Evolutionary conservation across 768 basidiomycete species (phyloP), one percentile per base, ranked within the genome.

Genomic region (Leccinum ochraceum): DNA sequence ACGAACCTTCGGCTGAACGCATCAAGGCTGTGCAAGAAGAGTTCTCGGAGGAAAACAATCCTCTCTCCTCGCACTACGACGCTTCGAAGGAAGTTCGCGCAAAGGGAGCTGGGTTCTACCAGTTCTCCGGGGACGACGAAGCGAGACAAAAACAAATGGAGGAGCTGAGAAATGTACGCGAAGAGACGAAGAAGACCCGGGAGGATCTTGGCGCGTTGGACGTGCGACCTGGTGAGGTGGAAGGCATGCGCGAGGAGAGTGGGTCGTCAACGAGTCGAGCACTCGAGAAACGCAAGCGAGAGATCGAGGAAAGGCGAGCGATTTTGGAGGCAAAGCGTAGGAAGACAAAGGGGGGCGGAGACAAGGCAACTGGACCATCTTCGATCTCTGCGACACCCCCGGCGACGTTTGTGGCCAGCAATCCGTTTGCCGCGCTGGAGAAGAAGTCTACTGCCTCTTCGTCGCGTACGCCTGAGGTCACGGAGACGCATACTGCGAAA

Each of bases 71-170:
- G 3, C 94, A 97, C 73, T 99, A 93, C 71, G 92, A 98, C 70
- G 84, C 92, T 0, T 80, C 84, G 1, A 77, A 75, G 54, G 96
- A 99, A 75, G 87, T 90, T 20, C 90, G 97, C 16, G 85, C 90
- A 13, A 89, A 88, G 72, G 97, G 92, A 49, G 95, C 96, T 1
- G 95, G 86, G 1, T 93, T 90, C 75, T 97, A 96, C 73, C 90
- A 92, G 71, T 95, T 98, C 74, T 92, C 93, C 14, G 82, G 72
- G 3, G 94, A 97, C 66, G 92, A 94, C 68, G 90, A 91, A 64
- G 85, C 83, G 30, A 81, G 97, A 48, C 77, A 77, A 63, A 77
- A 79, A 54, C 88, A 98, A 72, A 92, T 95, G 93, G 92, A 92
- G 59, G 90, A 90, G 58, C 77, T 98, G 13, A 84, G 81, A 60